Evolutionary conservation across 306 rosid genomes (phyloP), one percentile per base, ranked within the genome.

Genomic region (Cicer judaicum): DNA sequence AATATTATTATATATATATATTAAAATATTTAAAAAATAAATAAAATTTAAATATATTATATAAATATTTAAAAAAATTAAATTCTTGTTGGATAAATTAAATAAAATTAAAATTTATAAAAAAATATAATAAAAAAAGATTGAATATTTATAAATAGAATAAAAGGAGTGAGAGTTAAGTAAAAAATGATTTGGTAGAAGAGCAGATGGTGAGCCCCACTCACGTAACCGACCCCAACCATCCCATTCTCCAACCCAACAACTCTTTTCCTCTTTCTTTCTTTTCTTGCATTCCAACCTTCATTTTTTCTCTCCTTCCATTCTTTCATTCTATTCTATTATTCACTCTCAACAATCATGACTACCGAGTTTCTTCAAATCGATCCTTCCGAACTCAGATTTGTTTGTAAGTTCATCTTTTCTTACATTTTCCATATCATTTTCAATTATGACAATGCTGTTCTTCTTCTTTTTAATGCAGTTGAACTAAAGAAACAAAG

Each of bases 401-500:
- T 94, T 73, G 78, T 92, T 6, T 92, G 99, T 94, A 77, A 88
- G 91, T 76, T 1, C 3, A 13, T 9, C 6, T 8, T n/a, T 7
- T 19, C 10, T 18, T 8, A 29, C 36, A 29, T 29, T 29, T 29
- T 50, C 19, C 55, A 50, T 8, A 14, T 61, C 8, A 13, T 34
- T 1, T 1, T 0, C 3, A 7, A 38, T 62, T 10, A 56, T 64
- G 29, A 70, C 54, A 70, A 40, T 61, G 56, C 46, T 54, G 21
- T 68, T 18, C 24, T 68, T 75, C 64, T 75, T 5, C 39, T 44
- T 57, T 83, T 34, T 44, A 66, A 8, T 72, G 14, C 66, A 91
- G 99, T 94, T 84, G 97, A 94, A 83, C 64, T 86, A 76, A 90
- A 87, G 93, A 94, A 87, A 84, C 99, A 88, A 43, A 90, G 89